Evolutionary conservation across 768 basidiomycete genomes (phyloP).

Genomic region (Pleurotus tuber-regium): DNA sequence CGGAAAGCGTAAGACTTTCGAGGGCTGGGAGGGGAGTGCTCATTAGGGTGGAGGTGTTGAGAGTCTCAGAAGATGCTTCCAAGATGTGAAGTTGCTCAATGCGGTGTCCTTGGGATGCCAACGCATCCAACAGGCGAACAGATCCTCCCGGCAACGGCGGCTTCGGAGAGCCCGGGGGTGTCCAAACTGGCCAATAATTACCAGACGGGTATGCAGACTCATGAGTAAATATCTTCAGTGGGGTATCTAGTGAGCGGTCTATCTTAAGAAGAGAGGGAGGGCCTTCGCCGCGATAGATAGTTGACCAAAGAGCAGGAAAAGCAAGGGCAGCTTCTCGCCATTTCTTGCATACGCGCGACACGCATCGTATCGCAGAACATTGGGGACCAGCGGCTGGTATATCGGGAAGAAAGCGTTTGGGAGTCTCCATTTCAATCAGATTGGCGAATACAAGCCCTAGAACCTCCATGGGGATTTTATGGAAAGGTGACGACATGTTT

Average conservation of each 20-base stretch:
- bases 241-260: neutral
- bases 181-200: neutral
- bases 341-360: slow-evolving; percentile 3
- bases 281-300: neutral
- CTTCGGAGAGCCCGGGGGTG: neutral
- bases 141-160: neutral
- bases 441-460: slow-evolving; percentile 1
- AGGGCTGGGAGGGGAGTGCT: slow-evolving; percentile 2
- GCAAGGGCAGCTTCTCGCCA: slow-evolving; percentile 5
- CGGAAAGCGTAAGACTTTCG: neutral
- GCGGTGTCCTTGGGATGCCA: neutral
- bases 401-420: neutral
- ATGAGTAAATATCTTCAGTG: neutral
- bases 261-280: neutral
- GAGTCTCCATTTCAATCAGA: neutral
- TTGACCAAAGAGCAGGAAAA: slow-evolving; percentile 1
- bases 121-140: neutral
- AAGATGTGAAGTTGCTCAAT: slow-evolving; percentile 5
- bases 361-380: neutral
- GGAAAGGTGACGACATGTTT: slow-evolving; percentile 6
- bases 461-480: slow-evolving; percentile 7
- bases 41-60: neutral
- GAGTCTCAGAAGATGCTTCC: neutral
- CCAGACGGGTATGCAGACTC: neutral
- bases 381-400: neutral